Percentiles rank a stretch among this genome's conserved stretches.
These are phyloP conservation scores for Rutidosis leptorrhynchoides DNA, from an alignment of 129 eudicot species.

Conservation along the genomic window DNA sequence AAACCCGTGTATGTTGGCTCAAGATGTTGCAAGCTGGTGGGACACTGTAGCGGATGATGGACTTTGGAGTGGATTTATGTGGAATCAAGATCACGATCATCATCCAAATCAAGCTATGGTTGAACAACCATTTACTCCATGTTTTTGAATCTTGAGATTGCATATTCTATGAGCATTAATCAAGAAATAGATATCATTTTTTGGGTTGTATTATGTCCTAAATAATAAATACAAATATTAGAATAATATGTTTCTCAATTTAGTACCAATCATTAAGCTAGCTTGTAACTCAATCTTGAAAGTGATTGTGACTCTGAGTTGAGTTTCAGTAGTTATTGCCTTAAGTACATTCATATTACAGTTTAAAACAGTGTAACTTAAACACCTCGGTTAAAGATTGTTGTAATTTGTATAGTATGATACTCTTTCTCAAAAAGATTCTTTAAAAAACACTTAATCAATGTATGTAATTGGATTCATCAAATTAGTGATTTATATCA, in stretches of 20 bases:
- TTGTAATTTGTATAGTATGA: too few relatives aligned
- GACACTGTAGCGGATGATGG: slow-evolving; percentile 35
- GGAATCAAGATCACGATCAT: slow-evolving; percentile 40
- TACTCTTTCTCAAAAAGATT: too few relatives aligned
- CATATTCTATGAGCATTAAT: slow-evolving; percentile 18
- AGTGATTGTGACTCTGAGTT: not conserved
- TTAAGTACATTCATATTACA: not conserved
- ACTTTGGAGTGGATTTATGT: slow-evolving; percentile 45
- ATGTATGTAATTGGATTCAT: too few relatives aligned
- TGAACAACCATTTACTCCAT: slow-evolving; percentile 31
- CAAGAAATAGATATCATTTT: slow-evolving; percentile 15
- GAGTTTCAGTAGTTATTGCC: not conserved
- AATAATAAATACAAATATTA: not conserved
- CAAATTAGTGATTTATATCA: too few relatives aligned
- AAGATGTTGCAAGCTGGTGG: slow-evolving; percentile 37
- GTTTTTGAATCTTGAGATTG: slow-evolving; percentile 17
- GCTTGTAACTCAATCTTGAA: slow-evolving; percentile 7
- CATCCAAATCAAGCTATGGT: slow-evolving; percentile 22
- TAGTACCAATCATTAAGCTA: not conserved
- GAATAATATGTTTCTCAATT: slow-evolving; percentile 1
- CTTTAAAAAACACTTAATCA: too few relatives aligned
- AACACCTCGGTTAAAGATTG: too few relatives aligned
- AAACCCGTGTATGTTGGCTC: slow-evolving; percentile 27
- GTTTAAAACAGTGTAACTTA: too few relatives aligned
- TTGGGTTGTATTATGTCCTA: slow-evolving; percentile 12